These are phyloP conservation scores for Calonectria pseudoturangicola DNA, from an alignment of 2,329 filamentous ascomycete species.

Conservation along the genomic window DNA sequence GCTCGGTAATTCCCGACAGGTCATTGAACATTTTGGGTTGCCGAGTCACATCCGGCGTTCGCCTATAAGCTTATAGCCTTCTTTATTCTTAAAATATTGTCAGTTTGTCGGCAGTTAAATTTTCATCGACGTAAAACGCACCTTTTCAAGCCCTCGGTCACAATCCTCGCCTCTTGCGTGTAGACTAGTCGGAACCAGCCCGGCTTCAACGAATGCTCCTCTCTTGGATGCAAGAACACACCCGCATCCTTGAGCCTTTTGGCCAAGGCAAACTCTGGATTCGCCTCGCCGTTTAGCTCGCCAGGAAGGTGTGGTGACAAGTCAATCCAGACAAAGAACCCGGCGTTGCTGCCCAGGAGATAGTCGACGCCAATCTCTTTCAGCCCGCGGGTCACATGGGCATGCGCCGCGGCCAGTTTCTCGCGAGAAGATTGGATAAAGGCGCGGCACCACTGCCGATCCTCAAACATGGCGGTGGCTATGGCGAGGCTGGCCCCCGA, in stretches of 20 bases:
- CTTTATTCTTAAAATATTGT: neutral
- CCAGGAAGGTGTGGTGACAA: conserved; percentile 65
- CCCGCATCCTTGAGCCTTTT: conserved; percentile 66
- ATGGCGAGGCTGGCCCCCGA: conserved; percentile 66
- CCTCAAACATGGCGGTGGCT: conserved; percentile 66
- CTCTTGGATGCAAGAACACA: conserved; percentile 69
- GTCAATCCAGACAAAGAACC: conserved; percentile 75
- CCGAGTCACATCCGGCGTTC: neutral
- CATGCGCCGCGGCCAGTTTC: conserved; percentile 64
- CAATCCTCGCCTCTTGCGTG: conserved; percentile 59
- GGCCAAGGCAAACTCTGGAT: conserved; percentile 66
- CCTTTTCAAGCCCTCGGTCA: conserved; percentile 62
- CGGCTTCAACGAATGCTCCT: conserved; percentile 65
- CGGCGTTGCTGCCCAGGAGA: conserved; percentile 69
- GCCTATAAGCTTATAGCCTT: neutral
- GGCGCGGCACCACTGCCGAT: conserved; percentile 64
- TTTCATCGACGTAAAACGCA: conserved; percentile 31
- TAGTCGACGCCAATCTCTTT: conserved; percentile 65
- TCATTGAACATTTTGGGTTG: no score
- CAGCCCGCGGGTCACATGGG: conserved; percentile 61
- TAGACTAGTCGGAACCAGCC: conserved; percentile 75
- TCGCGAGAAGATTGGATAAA: conserved; percentile 65
- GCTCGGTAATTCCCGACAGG: no score
- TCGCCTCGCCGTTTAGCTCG: conserved; percentile 53
- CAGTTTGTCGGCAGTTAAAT: neutral